Evolutionary conservation across 768 basidiomycete genomes (phyloP).

Genomic region (Suillus luteus): DNA sequence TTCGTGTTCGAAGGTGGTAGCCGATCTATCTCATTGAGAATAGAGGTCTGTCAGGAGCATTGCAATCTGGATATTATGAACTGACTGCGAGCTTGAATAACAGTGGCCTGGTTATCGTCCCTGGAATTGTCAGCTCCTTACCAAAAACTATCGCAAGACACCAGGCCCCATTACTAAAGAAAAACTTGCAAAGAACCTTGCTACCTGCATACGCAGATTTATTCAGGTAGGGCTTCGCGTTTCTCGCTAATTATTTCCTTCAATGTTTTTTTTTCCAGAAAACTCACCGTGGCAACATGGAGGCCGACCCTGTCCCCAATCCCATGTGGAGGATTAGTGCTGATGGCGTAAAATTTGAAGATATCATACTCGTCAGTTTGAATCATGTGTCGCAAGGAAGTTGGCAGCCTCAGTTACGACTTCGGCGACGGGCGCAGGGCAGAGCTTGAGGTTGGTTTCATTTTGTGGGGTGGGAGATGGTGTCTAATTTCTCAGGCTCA

Average conservation of each 20-base stretch:
- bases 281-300: constrained; percentile 40
- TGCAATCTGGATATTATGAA: not conserved
- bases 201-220: constrained; percentile 67
- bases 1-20: constrained; percentile 66
- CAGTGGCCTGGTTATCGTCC: constrained; percentile 80
- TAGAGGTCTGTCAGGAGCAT: constrained; percentile 50
- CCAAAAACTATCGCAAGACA: constrained; percentile 71
- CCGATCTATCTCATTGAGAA: constrained; percentile 71
- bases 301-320: constrained; percentile 58
- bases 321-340: constrained; percentile 57
- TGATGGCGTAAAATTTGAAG: constrained; percentile 56
- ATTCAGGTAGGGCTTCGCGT: constrained; percentile 46
- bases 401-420: constrained; percentile 74
- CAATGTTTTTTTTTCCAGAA: constrained; percentile 39
- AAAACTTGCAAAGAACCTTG: constrained; percentile 70
- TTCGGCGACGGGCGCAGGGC: constrained; percentile 24
- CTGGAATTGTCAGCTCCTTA: constrained; percentile 74
- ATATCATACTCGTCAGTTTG: constrained; percentile 70
- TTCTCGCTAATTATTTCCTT: not conserved
- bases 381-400: constrained; percentile 79
- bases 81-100: constrained; percentile 10
- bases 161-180: constrained; percentile 71
- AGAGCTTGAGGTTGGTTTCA: not conserved
- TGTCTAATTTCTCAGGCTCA: not conserved
- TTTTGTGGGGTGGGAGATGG: not conserved